Evolutionary conservation across 306 rosid genomes (phyloP).

Genomic region (Oxytropis ochrocephala): DNA sequence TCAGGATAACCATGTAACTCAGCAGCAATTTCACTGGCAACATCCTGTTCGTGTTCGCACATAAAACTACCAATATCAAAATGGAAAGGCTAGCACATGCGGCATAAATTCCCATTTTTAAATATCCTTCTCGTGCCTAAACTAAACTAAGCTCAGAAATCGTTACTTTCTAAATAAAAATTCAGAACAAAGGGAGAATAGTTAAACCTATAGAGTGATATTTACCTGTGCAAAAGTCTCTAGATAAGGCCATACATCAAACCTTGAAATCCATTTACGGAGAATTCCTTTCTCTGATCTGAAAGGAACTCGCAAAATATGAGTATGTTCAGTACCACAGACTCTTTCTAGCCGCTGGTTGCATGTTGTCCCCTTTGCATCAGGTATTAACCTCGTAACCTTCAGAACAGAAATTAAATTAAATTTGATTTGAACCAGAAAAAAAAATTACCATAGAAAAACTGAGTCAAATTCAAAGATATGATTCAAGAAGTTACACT

Average conservation of each 20-base stretch:
- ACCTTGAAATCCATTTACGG: slow-evolving; percentile 93
- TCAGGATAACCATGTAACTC: slow-evolving; percentile 80
- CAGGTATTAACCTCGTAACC: slow-evolving; percentile 91
- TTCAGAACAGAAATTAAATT: slow-evolving; percentile 5
- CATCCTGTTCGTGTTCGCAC: slow-evolving; percentile 70
- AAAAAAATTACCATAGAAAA: not conserved
- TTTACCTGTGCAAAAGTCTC: slow-evolving; percentile 86
- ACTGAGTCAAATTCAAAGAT: not conserved
- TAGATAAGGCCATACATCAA: slow-evolving; percentile 93
- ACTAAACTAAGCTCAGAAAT: not conserved
- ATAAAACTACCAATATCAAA: slow-evolving; percentile 17
- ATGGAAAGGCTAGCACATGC: not conserved
- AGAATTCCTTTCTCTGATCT: slow-evolving; percentile 69
- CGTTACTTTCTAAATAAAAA: not conserved
- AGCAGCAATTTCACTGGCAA: slow-evolving; percentile 65
- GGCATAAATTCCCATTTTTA: no score
- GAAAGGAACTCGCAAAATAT: slow-evolving; percentile 90
- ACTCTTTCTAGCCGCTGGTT: slow-evolving; percentile 88
- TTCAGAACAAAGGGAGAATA: slow-evolving; percentile 2
- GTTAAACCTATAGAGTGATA: not conserved
- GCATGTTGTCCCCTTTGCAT: slow-evolving; percentile 89
- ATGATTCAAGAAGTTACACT: slow-evolving; percentile 21
- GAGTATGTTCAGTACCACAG: slow-evolving; percentile 73
- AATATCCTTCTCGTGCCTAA: no score
- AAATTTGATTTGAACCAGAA: not conserved